These are phyloP conservation scores for Amyloporia xantha DNA, from an alignment of 768 basidiomycete species.

Conservation along the genomic window DNA sequence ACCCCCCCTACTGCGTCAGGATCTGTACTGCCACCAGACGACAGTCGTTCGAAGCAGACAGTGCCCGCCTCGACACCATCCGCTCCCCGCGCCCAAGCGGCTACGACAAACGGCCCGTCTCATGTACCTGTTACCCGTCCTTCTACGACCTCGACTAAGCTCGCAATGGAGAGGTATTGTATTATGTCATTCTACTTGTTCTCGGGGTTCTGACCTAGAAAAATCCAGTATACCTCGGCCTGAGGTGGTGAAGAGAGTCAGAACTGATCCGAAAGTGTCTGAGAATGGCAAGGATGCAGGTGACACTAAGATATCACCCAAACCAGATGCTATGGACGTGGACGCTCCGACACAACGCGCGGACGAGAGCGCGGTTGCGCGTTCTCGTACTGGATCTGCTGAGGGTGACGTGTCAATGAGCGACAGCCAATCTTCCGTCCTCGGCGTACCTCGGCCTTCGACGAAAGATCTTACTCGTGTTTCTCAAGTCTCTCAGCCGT, in stretches of 20 bases:
- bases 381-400: neutral
- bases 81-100: conserved; percentile 51
- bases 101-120: conserved; percentile 22
- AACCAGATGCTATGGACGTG: conserved; percentile 31
- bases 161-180: conserved; percentile 59
- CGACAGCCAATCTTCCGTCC: neutral
- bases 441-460: neutral
- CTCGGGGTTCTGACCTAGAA: too few species aligned
- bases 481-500: conserved; percentile 4
- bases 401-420: neutral
- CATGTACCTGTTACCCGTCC: conserved; percentile 24
- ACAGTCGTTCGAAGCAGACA: conserved; percentile 10
- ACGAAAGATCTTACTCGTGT: neutral
- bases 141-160: conserved; percentile 37
- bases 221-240: conserved; percentile 70
- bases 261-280: conserved; percentile 30
- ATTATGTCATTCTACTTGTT: too few species aligned
- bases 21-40: conserved; percentile 6
- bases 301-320: conserved; percentile 6
- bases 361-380: neutral
- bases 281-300: conserved; percentile 22
- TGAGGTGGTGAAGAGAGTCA: conserved; percentile 67
- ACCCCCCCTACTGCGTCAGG: conserved; percentile 10
- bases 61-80: conserved; percentile 33
- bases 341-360: conserved; percentile 16